These are phyloP conservation scores for Leishmania turanica DNA, from an alignment of 208 protist genomes.

Conservation along the genomic window DNA sequence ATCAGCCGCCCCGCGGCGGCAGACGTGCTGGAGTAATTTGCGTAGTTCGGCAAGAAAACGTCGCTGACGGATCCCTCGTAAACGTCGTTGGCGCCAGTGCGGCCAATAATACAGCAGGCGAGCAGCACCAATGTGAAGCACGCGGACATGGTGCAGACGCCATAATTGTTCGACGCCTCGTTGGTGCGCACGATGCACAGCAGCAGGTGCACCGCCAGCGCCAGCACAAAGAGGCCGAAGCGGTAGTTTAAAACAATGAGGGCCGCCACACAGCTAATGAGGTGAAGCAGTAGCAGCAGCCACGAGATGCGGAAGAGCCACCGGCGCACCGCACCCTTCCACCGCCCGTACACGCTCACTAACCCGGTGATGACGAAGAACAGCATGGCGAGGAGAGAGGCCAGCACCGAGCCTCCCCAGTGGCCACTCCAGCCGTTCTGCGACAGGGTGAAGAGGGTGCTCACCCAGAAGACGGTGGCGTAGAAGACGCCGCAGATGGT, in stretches of 20 bases:
- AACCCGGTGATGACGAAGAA: conserved; percentile 43
- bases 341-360: conserved; percentile 48
- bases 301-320: conserved; percentile 58
- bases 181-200: conserved; percentile 51
- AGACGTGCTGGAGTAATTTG: conserved; percentile 21
- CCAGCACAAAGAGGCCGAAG: conserved; percentile 61
- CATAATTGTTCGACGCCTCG: conserved; percentile 49
- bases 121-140: conserved; percentile 48
- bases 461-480: conserved; percentile 56
- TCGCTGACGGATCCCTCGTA: conserved; percentile 40
- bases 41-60: conserved; percentile 32
- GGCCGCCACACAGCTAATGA: conserved; percentile 48
- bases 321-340: conserved; percentile 32
- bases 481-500: conserved; percentile 47
- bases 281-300: conserved; percentile 44
- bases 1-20: neutral
- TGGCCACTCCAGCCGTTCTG: conserved; percentile 38
- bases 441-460: conserved; percentile 51
- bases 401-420: conserved; percentile 47
- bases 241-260: conserved; percentile 51
- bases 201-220: conserved; percentile 51
- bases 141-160: conserved; percentile 37
- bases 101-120: conserved; percentile 52
- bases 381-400: conserved; percentile 46
- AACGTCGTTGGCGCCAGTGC: conserved; percentile 22